A percentile compares a stretch with the other conserved stretches of the same genome.
Evolutionary conservation across 345 rosid species (phyloP).

Genomic region (Adansonia digitata): DNA sequence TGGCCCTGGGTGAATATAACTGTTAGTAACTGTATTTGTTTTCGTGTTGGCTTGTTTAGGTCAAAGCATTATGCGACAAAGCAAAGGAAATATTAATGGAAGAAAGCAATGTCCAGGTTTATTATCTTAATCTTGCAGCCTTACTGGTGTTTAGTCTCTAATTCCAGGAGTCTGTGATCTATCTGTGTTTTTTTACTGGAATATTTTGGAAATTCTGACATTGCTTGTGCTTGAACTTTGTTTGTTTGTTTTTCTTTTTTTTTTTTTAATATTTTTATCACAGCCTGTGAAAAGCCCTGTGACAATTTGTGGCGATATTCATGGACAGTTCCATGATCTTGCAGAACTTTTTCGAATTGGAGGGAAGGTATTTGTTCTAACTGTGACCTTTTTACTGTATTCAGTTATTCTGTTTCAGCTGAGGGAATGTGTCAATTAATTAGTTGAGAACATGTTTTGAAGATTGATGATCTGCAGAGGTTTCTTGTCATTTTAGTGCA

Average conservation of each 20-base stretch:
- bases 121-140: slow-evolving; percentile 9
- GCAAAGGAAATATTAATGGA: slow-evolving; percentile 94
- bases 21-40: neutral
- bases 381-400: slow-evolving; percentile 7
- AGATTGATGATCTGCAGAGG: slow-evolving; percentile 22
- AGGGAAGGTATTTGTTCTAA: slow-evolving; percentile 61
- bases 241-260: slow-evolving; percentile 1
- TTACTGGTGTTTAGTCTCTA: neutral
- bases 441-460: slow-evolving; percentile 25
- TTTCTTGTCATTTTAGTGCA: slow-evolving; percentile 6
- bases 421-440: slow-evolving; percentile 20
- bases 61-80: slow-evolving; percentile 83
- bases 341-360: slow-evolving; percentile 98
- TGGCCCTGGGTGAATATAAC: neutral
- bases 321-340: slow-evolving; percentile 99
- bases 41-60: slow-evolving; percentile 34
- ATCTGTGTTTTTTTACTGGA: neutral
- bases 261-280: neutral
- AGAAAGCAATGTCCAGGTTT: slow-evolving; percentile 98
- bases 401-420: slow-evolving; percentile 23
- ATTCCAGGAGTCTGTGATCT: neutral
- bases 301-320: slow-evolving; percentile 97
- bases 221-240: slow-evolving; percentile 7
- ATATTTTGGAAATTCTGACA: neutral
- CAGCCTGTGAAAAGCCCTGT: slow-evolving; percentile 99